phyloP scores from a whole-genome alignment of 2,329 filamentous ascomycete genomes.

The Lachnellula subtilissima region DNA sequence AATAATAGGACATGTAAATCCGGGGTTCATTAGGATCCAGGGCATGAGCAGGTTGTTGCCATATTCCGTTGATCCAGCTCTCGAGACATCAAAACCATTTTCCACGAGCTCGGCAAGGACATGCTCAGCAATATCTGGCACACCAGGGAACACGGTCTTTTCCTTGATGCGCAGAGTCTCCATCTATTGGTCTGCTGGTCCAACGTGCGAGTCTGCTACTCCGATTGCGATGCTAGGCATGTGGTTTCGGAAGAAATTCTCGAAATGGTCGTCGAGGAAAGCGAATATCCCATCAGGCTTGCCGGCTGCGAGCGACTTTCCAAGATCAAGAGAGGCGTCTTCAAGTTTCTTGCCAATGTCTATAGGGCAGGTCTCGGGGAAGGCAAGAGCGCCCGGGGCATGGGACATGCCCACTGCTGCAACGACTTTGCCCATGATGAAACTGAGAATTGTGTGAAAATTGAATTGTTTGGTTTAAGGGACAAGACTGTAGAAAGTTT shows the following conservation, averaged over 20 bases:
- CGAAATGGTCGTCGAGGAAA: conserved; percentile 31
- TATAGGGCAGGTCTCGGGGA: conserved; percentile 28
- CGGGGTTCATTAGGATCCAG: conserved; percentile 28
- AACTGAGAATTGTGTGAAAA: not conserved
- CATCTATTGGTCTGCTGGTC: conserved; percentile 31
- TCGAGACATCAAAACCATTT: conserved; percentile 26
- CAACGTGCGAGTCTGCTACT: conserved; percentile 25
- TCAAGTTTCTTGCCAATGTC: conserved; percentile 25
- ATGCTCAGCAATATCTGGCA: conserved; percentile 26
- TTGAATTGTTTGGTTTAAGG: not conserved
- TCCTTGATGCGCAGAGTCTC: conserved; percentile 24
- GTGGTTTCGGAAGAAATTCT: conserved; percentile 30
- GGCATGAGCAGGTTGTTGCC: conserved; percentile 31
- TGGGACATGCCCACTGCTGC: conserved; percentile 9
- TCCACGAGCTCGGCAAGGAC: conserved; percentile 22
- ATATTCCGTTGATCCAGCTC: conserved; percentile 26
- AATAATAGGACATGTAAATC: conserved; percentile 24
- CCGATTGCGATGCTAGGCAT: conserved; percentile 29
- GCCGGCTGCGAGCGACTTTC: conserved; percentile 25
- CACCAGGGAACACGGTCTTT: conserved; percentile 27
- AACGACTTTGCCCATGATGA: conserved; percentile 6
- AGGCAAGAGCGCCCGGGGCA: conserved; percentile 25
- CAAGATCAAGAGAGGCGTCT: conserved; percentile 26
- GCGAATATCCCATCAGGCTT: conserved; percentile 31
- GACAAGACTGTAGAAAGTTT: not conserved